A percentile compares a stretch with the other conserved stretches of the same genome.
These are phyloP conservation scores for Filobasidium wieringae DNA, from an alignment of 768 basidiomycete genomes.

Conservation along the genomic window DNA sequence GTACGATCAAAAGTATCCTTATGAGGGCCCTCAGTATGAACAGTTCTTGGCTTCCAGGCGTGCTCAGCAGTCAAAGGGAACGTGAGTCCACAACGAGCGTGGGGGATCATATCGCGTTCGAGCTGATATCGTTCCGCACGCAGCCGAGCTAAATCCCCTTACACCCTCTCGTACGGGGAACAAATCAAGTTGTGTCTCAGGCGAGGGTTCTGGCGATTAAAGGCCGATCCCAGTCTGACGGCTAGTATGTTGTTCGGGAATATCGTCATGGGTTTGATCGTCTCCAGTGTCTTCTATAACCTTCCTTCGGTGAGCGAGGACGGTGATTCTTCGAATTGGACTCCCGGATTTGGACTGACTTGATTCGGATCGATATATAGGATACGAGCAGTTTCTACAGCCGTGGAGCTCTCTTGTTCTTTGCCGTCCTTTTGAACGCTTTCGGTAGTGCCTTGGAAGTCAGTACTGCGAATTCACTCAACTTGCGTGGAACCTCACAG, in stretches of 20 bases:
- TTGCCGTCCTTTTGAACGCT: conserved; percentile 53
- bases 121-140: too few relatives aligned
- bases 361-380: neutral
- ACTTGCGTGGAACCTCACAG: too few relatives aligned
- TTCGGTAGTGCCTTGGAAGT: conserved; percentile 39
- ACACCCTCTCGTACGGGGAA: conserved; percentile 43
- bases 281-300: conserved; percentile 36
- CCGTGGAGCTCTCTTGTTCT: conserved; percentile 28
- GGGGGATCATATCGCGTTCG: conserved; percentile 64
- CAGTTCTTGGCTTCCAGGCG: conserved; percentile 56
- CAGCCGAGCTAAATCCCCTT: conserved; percentile 39
- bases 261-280: conserved; percentile 26
- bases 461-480: neutral
- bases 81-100: conserved; percentile 62
- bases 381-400: conserved; percentile 28
- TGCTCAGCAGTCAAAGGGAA: conserved; percentile 64
- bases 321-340: too few relatives aligned
- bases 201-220: conserved; percentile 45
- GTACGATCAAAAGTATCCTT: conserved; percentile 42
- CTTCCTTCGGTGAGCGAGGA: conserved; percentile 12
- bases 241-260: conserved; percentile 35
- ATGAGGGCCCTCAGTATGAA: conserved; percentile 44
- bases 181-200: conserved; percentile 45
- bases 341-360: neutral
- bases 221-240: conserved; percentile 41